Percentiles rank a stretch among this genome's conserved stretches.
Conservation (phyloP, 2,329 filamentous ascomycete species). For the Trichoderma pleuroti region DNA sequence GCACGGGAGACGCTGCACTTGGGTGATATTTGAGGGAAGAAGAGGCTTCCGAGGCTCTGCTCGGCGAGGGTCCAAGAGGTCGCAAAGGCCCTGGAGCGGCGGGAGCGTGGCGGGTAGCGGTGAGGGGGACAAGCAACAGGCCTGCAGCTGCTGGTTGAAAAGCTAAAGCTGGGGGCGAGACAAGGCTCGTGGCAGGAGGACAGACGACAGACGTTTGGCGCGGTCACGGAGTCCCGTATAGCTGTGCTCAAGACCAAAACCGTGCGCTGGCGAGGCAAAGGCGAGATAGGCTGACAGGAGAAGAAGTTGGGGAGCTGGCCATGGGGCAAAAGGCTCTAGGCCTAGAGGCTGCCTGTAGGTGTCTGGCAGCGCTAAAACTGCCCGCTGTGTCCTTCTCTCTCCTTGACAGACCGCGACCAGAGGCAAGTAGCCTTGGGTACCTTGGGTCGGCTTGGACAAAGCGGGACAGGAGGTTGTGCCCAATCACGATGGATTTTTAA, state of each 20-base stretch:
- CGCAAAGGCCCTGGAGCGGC: constrained; percentile 7
- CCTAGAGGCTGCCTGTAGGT: background rate
- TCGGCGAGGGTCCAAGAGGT: constrained; percentile 9
- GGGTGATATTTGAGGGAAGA: background rate
- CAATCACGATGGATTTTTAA: background rate
- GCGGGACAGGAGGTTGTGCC: background rate
- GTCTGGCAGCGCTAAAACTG: background rate
- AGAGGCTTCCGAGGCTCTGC: background rate
- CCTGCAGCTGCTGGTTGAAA: constrained; percentile 13
- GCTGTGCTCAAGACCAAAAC: background rate
- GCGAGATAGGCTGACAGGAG: constrained; percentile 14
- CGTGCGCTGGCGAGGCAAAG: constrained; percentile 14
- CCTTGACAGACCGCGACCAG: background rate
- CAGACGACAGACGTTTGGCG: background rate
- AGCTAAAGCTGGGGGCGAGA: constrained; percentile 13
- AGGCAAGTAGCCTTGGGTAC: background rate
- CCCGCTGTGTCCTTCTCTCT: background rate
- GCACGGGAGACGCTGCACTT: background rate
- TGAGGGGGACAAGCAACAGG: constrained; percentile 16
- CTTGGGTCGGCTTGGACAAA: background rate
- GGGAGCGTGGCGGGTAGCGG: constrained; percentile 13
- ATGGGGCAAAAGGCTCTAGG: background rate
- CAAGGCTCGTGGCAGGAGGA: constrained; percentile 1
- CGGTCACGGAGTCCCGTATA: background rate
- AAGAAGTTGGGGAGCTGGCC: constrained; percentile 11